phyloP scores from a whole-genome alignment of 306 rosid species.

The Corylus americana region DNA sequence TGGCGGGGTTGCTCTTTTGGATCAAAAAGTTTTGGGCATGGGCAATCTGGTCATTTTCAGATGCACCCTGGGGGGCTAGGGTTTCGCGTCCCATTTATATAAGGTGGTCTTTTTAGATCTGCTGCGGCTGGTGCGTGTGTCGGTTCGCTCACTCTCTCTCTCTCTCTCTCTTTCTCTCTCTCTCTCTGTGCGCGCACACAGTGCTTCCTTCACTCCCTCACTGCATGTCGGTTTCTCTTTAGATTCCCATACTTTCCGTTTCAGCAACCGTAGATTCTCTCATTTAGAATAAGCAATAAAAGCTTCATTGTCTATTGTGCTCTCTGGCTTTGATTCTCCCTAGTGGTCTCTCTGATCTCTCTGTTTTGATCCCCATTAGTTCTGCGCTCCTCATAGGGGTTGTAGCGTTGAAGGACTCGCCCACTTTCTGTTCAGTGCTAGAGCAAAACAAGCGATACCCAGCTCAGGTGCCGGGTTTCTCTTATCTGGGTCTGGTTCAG shows the following conservation, averaged over 20 bases:
- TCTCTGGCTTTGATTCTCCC: not conserved
- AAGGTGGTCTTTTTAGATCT: constrained; percentile 42
- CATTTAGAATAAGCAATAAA: not conserved
- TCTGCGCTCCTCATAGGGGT: not conserved
- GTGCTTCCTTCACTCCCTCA: constrained; percentile 20
- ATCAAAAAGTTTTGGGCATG: constrained; percentile 7
- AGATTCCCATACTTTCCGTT: constrained; percentile 11
- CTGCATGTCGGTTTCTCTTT: constrained; percentile 24
- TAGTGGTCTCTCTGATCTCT: constrained; percentile 4
- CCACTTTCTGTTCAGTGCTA: not conserved
- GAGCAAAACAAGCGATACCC: constrained; percentile 9
- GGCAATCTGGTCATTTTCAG: constrained; percentile 42
- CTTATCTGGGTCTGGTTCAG: constrained; percentile 37
- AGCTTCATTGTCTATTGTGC: not conserved
- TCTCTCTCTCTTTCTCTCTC: constrained; percentile 18
- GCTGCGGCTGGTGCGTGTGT: constrained; percentile 71
- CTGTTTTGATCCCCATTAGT: constrained; percentile 18
- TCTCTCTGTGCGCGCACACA: not conserved
- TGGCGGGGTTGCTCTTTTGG: constrained; percentile 57
- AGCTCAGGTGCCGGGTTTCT: constrained; percentile 7
- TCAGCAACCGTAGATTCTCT: not conserved
- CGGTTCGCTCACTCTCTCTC: constrained; percentile 35
- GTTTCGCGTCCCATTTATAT: constrained; percentile 64
- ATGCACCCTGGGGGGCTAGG: constrained; percentile 46
- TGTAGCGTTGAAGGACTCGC: not conserved